Conservation (phyloP, 2,329 filamentous ascomycete genomes). For the Colletotrichum trifolii region DNA sequence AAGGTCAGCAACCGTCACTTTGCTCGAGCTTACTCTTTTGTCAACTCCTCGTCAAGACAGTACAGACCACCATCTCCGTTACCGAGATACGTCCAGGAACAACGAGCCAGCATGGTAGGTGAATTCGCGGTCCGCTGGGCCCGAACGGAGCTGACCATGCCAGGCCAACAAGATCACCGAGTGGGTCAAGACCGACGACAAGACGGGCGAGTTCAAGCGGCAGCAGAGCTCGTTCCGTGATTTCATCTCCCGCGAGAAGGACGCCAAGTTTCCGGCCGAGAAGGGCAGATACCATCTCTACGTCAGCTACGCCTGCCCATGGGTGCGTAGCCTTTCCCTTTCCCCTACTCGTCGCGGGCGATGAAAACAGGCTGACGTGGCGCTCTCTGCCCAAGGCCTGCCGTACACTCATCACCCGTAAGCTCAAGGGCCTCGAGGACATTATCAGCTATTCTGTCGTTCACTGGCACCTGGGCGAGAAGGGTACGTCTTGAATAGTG, state of each 20-base stretch:
- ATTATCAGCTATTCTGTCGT: constrained; percentile 84
- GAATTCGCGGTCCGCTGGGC: not conserved
- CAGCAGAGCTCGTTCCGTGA: constrained; percentile 85
- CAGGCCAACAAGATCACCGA: constrained; percentile 73
- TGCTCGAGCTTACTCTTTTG: too few relatives aligned
- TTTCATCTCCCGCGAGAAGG: constrained; percentile 78
- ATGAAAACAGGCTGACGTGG: not conserved
- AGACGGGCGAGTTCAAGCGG: constrained; percentile 91
- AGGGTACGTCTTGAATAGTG: constrained; percentile 50
- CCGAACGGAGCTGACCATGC: not conserved
- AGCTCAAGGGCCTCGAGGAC: constrained; percentile 92
- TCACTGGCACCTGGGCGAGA: constrained; percentile 85
- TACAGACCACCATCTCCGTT: too few relatives aligned
- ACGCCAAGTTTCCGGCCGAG: constrained; percentile 83
- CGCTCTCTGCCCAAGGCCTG: constrained; percentile 65
- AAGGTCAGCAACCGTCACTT: too few relatives aligned
- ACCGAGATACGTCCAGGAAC: not conserved
- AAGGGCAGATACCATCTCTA: constrained; percentile 94
- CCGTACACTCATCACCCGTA: constrained; percentile 85
- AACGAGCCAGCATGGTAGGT: constrained; percentile 33
- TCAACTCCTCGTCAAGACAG: too few relatives aligned
- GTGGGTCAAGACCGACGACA: constrained; percentile 83
- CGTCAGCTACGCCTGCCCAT: constrained; percentile 93
- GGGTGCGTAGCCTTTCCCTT: constrained; percentile 60
- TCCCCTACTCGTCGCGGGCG: not conserved